A percentile compares a stretch with the other conserved stretches of the same genome.
Evolutionary conservation across 148 eudicot species (phyloP).

Genomic region (Dianthus caryophyllus): DNA sequence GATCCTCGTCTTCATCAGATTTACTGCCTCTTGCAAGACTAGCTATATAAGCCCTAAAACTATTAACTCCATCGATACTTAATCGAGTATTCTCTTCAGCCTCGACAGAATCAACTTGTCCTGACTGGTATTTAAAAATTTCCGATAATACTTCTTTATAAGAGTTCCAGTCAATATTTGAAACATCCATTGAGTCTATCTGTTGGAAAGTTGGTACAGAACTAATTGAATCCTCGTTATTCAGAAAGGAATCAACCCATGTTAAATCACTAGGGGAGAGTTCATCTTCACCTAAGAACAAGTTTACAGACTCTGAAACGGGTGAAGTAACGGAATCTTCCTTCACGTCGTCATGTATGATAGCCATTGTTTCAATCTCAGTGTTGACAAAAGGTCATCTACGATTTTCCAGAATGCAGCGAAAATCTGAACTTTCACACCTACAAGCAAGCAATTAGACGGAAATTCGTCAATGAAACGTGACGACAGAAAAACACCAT

Average conservation of each 20-base stretch:
- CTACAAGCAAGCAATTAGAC: constrained; percentile 14
- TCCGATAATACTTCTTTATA: constrained; percentile 47
- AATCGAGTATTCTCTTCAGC: constrained; percentile 17
- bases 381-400: neutral
- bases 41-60: constrained; percentile 15
- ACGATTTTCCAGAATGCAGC: neutral
- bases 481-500: neutral
- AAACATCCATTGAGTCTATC: constrained; percentile 30
- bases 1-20: constrained; percentile 26
- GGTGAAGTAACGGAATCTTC: constrained; percentile 24
- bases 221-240: no score
- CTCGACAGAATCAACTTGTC: constrained; percentile 12
- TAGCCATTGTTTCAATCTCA: constrained; percentile 25
- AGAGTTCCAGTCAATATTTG: constrained; percentile 41
- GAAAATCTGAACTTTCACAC: constrained; percentile 1
- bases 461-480: neutral
- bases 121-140: constrained; percentile 32
- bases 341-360: constrained; percentile 30
- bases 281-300: constrained; percentile 21
- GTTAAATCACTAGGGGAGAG: constrained; percentile 51
- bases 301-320: constrained; percentile 17
- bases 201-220: no score
- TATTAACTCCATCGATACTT: constrained; percentile 15
- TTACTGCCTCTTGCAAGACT: constrained; percentile 6
- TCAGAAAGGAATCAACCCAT: constrained; percentile 75